Percentiles rank a stretch among this genome's conserved stretches.
Conservation (phyloP, 2,329 filamentous ascomycete species). For the Capronia coronata region DNA sequence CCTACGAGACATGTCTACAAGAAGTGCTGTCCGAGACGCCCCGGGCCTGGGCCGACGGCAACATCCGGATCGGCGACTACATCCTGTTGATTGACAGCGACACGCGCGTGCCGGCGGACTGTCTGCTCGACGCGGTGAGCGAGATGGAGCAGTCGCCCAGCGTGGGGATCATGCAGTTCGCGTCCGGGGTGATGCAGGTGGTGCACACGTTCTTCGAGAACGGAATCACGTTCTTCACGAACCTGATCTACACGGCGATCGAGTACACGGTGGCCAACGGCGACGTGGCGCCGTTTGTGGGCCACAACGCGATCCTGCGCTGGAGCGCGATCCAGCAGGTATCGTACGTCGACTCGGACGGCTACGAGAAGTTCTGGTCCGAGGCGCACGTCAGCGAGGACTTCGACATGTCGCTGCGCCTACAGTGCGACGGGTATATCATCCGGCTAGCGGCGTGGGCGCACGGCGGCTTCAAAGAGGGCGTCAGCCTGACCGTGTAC, state of each 20-base stretch:
- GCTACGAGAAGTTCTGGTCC: slow-evolving; percentile 60
- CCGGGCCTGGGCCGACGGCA: slow-evolving; percentile 65
- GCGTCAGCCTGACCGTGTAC: slow-evolving; percentile 76
- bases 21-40: slow-evolving; percentile 50
- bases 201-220: slow-evolving; percentile 67
- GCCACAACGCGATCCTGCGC: slow-evolving; percentile 68
- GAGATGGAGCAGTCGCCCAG: slow-evolving; percentile 66
- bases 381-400: slow-evolving; percentile 71
- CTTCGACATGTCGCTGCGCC: slow-evolving; percentile 66
- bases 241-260: slow-evolving; percentile 69
- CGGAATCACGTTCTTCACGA: slow-evolving; percentile 71
- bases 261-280: slow-evolving; percentile 63
- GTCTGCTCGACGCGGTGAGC: slow-evolving; percentile 60
- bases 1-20: slow-evolving; percentile 47
- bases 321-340: slow-evolving; percentile 60
- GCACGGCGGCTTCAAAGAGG: slow-evolving; percentile 66
- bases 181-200: slow-evolving; percentile 71
- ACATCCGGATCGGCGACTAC: slow-evolving; percentile 77
- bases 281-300: slow-evolving; percentile 68
- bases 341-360: slow-evolving; percentile 42
- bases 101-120: slow-evolving; percentile 62
- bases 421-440: slow-evolving; percentile 62
- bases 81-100: slow-evolving; percentile 65
- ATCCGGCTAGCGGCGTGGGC: slow-evolving; percentile 65
- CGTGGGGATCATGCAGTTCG: slow-evolving; percentile 65